These are phyloP conservation scores for Singerocomus inundabilis DNA, from an alignment of 1,284 basidiomycete species.

Conservation along the genomic window DNA sequence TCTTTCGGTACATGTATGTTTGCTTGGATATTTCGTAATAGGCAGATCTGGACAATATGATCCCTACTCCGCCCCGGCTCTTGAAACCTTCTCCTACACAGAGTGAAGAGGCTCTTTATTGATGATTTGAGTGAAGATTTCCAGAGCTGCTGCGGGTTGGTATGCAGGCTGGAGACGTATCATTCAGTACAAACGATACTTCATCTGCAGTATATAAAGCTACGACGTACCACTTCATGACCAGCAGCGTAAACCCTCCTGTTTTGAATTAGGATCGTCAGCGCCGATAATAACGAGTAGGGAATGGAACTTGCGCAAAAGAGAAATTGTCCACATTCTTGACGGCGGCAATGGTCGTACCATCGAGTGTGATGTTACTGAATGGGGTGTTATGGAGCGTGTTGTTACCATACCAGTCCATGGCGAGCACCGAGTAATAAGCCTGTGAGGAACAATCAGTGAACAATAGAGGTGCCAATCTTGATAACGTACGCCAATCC, in stretches of 20 bases:
- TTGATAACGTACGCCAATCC: conserved; percentile 45
- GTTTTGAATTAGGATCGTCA: background rate
- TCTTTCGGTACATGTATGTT: conserved; percentile 53
- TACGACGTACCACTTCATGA: conserved; percentile 54
- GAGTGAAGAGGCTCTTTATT: conserved; percentile 54
- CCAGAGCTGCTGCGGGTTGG: conserved; percentile 53
- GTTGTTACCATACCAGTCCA: conserved; percentile 61
- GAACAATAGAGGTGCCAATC: background rate
- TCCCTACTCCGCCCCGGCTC: background rate
- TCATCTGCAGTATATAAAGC: background rate
- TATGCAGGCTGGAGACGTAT: conserved; percentile 47
- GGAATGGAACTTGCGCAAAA: conserved; percentile 47
- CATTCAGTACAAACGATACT: conserved; percentile 1
- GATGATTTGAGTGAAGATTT: conserved; percentile 57
- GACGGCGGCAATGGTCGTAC: conserved; percentile 50
- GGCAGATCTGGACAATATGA: conserved; percentile 25
- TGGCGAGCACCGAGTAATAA: conserved; percentile 51
- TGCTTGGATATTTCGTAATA: conserved; percentile 51
- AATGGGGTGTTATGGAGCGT: conserved; percentile 48
- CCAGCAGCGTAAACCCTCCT: conserved; percentile 55
- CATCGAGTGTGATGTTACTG: conserved; percentile 56
- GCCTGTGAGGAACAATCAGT: conserved; percentile 19
- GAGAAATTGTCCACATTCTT: conserved; percentile 65
- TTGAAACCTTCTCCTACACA: conserved; percentile 31
- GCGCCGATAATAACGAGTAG: background rate